A percentile compares a stretch with the other conserved stretches of the same genome.
These are phyloP conservation scores for Wickerhamiella hasegawae DNA, from an alignment of 805 yeast genomes.

Conservation along the genomic window DNA sequence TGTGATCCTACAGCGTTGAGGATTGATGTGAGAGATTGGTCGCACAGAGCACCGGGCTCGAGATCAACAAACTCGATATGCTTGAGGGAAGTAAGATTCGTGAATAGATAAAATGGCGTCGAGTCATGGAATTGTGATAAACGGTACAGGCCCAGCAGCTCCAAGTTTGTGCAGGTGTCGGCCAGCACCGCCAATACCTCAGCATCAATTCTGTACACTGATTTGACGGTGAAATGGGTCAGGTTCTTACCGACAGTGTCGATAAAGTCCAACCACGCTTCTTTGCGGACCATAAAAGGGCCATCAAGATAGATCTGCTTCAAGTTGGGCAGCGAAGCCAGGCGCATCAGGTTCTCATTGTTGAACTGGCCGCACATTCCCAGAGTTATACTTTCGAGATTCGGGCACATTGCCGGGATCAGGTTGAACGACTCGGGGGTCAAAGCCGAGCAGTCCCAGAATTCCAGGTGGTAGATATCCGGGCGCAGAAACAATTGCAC, in stretches of 20 bases:
- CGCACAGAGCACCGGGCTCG: slow-evolving; percentile 43
- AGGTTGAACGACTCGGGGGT: slow-evolving; percentile 46
- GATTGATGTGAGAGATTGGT: slow-evolving; percentile 47
- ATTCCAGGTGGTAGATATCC: slow-evolving; percentile 38
- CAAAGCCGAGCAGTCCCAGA: slow-evolving; percentile 87
- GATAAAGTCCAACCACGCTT: slow-evolving; percentile 65
- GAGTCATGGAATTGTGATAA: slow-evolving; percentile 54
- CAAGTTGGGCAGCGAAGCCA: slow-evolving; percentile 39
- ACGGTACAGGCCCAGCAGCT: slow-evolving; percentile 44
- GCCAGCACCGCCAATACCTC: slow-evolving; percentile 47
- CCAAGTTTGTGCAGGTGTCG: slow-evolving; percentile 39
- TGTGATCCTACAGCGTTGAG: slow-evolving; percentile 37
- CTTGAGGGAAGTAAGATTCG: slow-evolving; percentile 36
- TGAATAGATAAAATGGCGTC: slow-evolving; percentile 43
- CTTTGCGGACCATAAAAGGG: slow-evolving; percentile 66
- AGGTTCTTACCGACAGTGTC: slow-evolving; percentile 39
- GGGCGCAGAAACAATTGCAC: slow-evolving; percentile 57
- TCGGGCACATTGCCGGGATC: slow-evolving; percentile 68
- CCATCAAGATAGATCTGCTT: slow-evolving; percentile 61
- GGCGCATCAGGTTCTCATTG: slow-evolving; percentile 55
- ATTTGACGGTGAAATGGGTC: slow-evolving; percentile 43
- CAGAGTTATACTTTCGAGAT: slow-evolving; percentile 45
- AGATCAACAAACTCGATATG: slow-evolving; percentile 58
- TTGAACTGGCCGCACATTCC: slow-evolving; percentile 90
- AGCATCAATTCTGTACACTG: slow-evolving; percentile 70